Base-by-base conservation (phyloP, 2,329 filamentous ascomycete genomes). In the Sarocladium kiliense region DNA sequence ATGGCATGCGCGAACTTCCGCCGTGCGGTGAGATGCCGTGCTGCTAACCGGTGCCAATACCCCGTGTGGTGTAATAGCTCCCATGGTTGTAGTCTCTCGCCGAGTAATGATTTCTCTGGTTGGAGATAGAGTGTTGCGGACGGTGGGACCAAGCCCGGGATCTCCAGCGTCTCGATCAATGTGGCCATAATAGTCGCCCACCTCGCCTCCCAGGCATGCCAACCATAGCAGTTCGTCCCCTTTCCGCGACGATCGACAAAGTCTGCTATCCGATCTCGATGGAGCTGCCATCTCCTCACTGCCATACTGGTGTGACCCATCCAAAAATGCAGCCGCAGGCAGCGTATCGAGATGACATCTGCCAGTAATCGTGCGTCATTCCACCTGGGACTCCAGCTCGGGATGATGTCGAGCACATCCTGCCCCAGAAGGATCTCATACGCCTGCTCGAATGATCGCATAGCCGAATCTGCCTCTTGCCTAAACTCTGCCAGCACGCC, bases 401-500 rank as follows among this genome's bases (percentile, higher is more conserved):
- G 88, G 56, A 96, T 93, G 14, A 87, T 86, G 64, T 96, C 92
- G 62, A 97, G 85, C 6, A 96, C 81, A 64, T 97, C 93, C 26
- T 86, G 77, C 18, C 88, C 87, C 59, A 97, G 82, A 11, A 99
- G 72, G 21, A 83, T 84, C 54, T 96, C 91, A 61, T 97, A 92
- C 3, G 91, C 91, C 67, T 87, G 86, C 65, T 94, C 90, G 62
- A 92, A 97, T 54, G 90, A 91, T 42, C 91, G 84, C 64, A 90
- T 78, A 1, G 94, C 91, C 21, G 84, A 85, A 65, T 97, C 93
- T 79, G 93, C 89, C 68, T 97, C 94, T 66, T 95, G 89, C 9
- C 94, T 84, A 61, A 96, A 97, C 66, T 97, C 93, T 26, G 92
- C 90, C 65, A 97, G 89, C 0, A 96, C 78, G 6, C 87, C 93